Conservation (phyloP, 257 asterid genomes). For the Jacaranda copaia region DNA sequence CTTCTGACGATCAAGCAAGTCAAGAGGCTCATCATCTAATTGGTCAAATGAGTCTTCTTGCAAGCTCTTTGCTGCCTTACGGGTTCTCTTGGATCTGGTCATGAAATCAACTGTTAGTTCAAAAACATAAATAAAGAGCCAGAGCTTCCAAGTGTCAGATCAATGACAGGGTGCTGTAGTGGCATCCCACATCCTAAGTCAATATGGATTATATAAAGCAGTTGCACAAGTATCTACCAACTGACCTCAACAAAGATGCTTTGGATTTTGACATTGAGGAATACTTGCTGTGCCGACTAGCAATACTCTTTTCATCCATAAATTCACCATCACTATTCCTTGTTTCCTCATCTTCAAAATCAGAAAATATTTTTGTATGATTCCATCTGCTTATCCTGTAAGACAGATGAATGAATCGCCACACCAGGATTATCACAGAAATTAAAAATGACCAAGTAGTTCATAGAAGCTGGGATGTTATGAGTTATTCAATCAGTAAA, state of each 20-base stretch:
- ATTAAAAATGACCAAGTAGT: conserved; percentile 13
- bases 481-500: not conserved
- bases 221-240: conserved; percentile 23
- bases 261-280: conserved; percentile 55
- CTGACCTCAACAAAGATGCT: conserved; percentile 70
- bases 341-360: conserved; percentile 69
- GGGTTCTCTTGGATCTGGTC: conserved; percentile 69
- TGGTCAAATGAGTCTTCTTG: conserved; percentile 88
- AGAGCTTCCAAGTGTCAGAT: not conserved
- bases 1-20: conserved; percentile 77
- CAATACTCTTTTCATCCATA: conserved; percentile 48
- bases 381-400: conserved; percentile 92
- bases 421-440: conserved; percentile 1
- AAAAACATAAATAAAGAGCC: not conserved
- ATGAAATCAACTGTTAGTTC: conserved; percentile 20
- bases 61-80: conserved; percentile 68
- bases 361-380: conserved; percentile 89
- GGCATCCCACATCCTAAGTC: not conserved
- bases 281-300: conserved; percentile 57
- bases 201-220: not conserved
- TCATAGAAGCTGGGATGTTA: not conserved
- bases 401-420: conserved; percentile 26
- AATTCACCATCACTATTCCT: conserved; percentile 59
- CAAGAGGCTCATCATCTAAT: conserved; percentile 89
- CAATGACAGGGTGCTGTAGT: not conserved